These are phyloP conservation scores for Lentinula aciculospora DNA, from an alignment of 768 basidiomycete species.

Conservation along the genomic window DNA sequence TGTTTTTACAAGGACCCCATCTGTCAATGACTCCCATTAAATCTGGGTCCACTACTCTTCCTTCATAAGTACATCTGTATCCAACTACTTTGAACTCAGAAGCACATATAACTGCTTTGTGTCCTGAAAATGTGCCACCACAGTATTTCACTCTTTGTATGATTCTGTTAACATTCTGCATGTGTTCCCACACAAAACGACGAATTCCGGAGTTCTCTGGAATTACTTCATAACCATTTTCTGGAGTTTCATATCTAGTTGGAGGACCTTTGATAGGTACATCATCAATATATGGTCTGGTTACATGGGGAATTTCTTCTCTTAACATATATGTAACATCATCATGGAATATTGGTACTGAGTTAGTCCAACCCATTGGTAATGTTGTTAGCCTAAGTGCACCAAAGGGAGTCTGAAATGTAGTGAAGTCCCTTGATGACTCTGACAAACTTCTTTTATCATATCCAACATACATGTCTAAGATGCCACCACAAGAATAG, in stretches of 20 bases:
- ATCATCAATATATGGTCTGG: constrained; percentile 34
- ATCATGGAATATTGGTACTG: constrained; percentile 32
- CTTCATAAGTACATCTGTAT: constrained; percentile 30
- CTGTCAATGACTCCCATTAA: background rate
- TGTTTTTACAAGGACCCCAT: constrained; percentile 5
- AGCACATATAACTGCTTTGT: constrained; percentile 25
- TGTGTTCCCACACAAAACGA: too few relatives aligned
- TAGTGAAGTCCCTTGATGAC: constrained; percentile 31
- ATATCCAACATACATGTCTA: constrained; percentile 31
- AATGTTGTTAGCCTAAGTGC: constrained; percentile 13
- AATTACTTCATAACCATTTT: constrained; percentile 28
- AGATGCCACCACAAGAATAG: constrained; percentile 21
- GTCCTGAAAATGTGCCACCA: constrained; percentile 30
- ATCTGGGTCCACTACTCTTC: constrained; percentile 16
- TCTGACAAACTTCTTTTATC: constrained; percentile 23
- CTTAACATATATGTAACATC: constrained; percentile 31
- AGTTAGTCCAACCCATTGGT: constrained; percentile 26
- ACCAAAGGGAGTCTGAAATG: constrained; percentile 31
- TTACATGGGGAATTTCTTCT: constrained; percentile 31
- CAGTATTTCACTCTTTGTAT: constrained; percentile 28
- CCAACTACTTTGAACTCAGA: constrained; percentile 26
- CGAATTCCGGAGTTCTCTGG: constrained; percentile 29
- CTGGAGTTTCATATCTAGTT: constrained; percentile 19
- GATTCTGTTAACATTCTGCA: constrained; percentile 27
- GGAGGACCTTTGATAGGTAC: constrained; percentile 25